phyloP scores from a whole-genome alignment of 257 asterid species.

The Petunia secreta region DNA sequence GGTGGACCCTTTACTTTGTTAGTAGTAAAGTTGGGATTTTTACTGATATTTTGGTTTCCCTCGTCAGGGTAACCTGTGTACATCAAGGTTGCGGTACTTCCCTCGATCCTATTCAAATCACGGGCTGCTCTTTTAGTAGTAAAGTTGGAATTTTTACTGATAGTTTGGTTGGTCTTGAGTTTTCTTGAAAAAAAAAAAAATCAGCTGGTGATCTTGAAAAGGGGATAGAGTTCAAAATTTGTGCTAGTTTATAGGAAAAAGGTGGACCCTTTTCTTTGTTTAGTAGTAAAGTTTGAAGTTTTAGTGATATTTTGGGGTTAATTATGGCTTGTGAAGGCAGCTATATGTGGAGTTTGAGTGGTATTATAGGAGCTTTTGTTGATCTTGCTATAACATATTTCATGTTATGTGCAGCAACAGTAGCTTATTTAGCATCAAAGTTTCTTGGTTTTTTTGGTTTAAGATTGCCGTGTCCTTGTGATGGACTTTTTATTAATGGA shows the following conservation, averaged over 20 bases:
- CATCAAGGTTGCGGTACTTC: too few species aligned
- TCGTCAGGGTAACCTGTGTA: too few species aligned
- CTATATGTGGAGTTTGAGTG: constrained; percentile 70
- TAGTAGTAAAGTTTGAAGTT: constrained; percentile 24
- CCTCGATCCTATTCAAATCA: too few species aligned
- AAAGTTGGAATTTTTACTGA: constrained; percentile 20
- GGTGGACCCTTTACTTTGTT: neutral
- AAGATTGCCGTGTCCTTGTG: constrained; percentile 78
- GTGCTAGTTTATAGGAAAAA: too few species aligned
- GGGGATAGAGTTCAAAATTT: too few species aligned
- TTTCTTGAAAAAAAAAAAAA: too few species aligned
- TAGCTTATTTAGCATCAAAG: constrained; percentile 60
- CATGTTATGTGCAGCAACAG: constrained; percentile 71
- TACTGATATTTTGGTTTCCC: too few species aligned
- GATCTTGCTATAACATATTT: constrained; percentile 79
- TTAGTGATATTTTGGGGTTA: constrained; percentile 29
- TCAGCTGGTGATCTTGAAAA: too few species aligned
- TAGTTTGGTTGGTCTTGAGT: constrained; percentile 24
- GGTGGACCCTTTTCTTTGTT: neutral
- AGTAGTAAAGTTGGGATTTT: neutral
- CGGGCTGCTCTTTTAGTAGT: neutral
- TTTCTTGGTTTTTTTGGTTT: constrained; percentile 74
- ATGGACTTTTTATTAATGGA: constrained; percentile 47
- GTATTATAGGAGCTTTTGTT: constrained; percentile 77
- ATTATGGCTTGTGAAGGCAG: constrained; percentile 69